Conservation (phyloP, 2,329 filamentous ascomycete species). For the Aspergillus pseudoviridinutans region DNA sequence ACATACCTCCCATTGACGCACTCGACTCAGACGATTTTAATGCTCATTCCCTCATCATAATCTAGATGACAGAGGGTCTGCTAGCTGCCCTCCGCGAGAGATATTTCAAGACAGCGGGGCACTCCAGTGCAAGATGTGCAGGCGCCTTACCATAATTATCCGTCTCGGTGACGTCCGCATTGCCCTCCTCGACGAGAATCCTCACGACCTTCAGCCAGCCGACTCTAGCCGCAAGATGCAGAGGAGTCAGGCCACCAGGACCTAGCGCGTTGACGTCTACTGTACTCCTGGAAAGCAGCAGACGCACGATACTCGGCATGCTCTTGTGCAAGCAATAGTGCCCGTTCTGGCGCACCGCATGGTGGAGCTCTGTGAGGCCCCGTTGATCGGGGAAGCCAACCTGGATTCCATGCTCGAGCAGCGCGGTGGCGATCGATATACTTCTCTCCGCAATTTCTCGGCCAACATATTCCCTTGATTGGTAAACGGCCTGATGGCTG, state of each 20-base stretch:
- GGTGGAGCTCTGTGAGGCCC: neutral
- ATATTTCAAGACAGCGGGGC: neutral
- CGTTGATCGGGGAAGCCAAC: neutral
- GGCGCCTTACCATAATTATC: neutral
- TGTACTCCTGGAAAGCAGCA: neutral
- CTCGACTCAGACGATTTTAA: neutral
- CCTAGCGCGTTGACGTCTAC: neutral
- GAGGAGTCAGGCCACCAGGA: neutral
- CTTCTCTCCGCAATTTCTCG: neutral
- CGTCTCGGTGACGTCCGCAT: neutral
- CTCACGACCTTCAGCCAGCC: neutral
- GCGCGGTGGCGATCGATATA: neutral
- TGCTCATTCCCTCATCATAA: neutral
- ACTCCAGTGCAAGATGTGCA: neutral
- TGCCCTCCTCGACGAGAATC: neutral
- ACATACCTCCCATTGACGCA: neutral
- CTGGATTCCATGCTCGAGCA: neutral
- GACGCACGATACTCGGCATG: neutral
- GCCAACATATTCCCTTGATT: neutral
- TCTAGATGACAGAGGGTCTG: neutral
- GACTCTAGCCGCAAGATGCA: slow-evolving; percentile 2
- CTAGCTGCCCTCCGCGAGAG: neutral
- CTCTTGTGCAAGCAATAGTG: too few relatives aligned
- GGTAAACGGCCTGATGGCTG: neutral
- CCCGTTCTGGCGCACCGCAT: neutral